A percentile compares a stretch with the other conserved stretches of the same genome.
phyloP scores from a whole-genome alignment of 441 rosid genomes.

The Corymbia citriodora region DNA sequence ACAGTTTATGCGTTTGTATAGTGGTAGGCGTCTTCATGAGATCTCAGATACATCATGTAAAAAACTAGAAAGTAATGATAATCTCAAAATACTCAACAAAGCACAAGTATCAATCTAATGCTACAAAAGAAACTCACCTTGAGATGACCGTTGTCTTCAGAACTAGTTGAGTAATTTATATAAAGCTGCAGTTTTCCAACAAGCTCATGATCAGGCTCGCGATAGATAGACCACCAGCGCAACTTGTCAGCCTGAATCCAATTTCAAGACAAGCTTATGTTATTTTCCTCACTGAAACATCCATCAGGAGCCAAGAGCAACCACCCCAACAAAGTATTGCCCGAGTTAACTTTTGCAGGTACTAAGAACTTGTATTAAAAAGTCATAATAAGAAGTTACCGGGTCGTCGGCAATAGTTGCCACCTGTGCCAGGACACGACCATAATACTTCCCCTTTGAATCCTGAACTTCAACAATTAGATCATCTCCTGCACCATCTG shows the following conservation, averaged over 20 bases:
- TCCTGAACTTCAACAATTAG: conserved; percentile 84
- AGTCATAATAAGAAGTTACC: conserved; percentile 24
- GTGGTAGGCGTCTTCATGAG: not conserved
- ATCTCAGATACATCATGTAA: not conserved
- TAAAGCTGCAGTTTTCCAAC: conserved; percentile 88
- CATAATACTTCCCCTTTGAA: conserved; percentile 78
- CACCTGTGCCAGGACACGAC: conserved; percentile 92
- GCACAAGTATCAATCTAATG: not conserved
- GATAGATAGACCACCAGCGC: conserved; percentile 91
- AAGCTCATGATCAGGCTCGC: conserved; percentile 92
- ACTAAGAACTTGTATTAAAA: not conserved
- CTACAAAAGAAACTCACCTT: conserved; percentile 42
- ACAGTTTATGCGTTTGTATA: not conserved
- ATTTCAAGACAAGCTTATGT: conserved; percentile 15
- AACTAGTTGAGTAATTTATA: conserved; percentile 75
- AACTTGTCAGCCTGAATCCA: conserved; percentile 77
- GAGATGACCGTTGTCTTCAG: conserved; percentile 68
- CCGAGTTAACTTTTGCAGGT: not conserved
- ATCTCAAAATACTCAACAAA: not conserved
- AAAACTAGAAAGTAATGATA: not conserved
- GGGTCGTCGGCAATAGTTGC: conserved; percentile 79
- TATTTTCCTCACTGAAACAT: not conserved
- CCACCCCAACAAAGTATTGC: not conserved
- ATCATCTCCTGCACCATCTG: conserved; percentile 95
- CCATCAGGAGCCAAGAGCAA: not conserved